Percentiles rank a stretch among this genome's conserved stretches.
These are phyloP conservation scores for Diaporthe australafricana DNA, from an alignment of 2,329 filamentous ascomycete species.

Conservation along the genomic window DNA sequence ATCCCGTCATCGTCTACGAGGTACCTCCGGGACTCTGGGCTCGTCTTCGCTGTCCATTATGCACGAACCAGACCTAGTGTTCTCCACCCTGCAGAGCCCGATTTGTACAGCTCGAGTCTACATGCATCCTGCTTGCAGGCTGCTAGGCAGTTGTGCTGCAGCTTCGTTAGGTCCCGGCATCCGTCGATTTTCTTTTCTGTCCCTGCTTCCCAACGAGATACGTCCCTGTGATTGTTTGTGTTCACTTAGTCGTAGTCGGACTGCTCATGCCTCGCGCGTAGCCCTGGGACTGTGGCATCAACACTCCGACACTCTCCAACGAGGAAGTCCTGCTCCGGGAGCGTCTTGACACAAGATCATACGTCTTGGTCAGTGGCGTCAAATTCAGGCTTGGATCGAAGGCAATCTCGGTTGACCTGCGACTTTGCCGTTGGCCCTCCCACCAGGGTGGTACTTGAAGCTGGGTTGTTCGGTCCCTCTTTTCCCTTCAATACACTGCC, in stretches of 20 bases:
- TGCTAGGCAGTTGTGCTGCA: slow-evolving; percentile 10
- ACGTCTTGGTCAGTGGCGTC: slow-evolving; percentile 15
- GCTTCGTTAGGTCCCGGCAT: slow-evolving; percentile 7
- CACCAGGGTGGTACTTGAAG: slow-evolving; percentile 22
- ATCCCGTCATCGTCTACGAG: slow-evolving; percentile 27
- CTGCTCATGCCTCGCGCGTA: neutral
- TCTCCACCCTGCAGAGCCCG: slow-evolving; percentile 23
- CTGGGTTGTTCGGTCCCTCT: slow-evolving; percentile 28
- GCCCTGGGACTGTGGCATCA: slow-evolving; percentile 7
- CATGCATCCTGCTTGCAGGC: slow-evolving; percentile 32
- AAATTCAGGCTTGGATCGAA: slow-evolving; percentile 8
- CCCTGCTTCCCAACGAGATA: neutral
- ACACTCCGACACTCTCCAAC: neutral
- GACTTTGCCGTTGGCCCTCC: slow-evolving; percentile 30
- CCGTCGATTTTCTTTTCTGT: slow-evolving; percentile 22
- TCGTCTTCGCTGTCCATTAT: slow-evolving; percentile 26
- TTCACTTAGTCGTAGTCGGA: neutral
- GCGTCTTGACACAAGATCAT: slow-evolving; percentile 18
- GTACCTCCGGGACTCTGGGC: slow-evolving; percentile 8
- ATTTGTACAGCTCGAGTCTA: neutral
- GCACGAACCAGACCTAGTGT: slow-evolving; percentile 28
- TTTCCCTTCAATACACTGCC: slow-evolving; percentile 18
- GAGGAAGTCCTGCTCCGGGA: slow-evolving; percentile 8
- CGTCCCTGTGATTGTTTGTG: neutral
- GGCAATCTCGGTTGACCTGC: slow-evolving; percentile 18